Conservation (phyloP, 129 eudicot species). For the Escallonia herrerae region DNA sequence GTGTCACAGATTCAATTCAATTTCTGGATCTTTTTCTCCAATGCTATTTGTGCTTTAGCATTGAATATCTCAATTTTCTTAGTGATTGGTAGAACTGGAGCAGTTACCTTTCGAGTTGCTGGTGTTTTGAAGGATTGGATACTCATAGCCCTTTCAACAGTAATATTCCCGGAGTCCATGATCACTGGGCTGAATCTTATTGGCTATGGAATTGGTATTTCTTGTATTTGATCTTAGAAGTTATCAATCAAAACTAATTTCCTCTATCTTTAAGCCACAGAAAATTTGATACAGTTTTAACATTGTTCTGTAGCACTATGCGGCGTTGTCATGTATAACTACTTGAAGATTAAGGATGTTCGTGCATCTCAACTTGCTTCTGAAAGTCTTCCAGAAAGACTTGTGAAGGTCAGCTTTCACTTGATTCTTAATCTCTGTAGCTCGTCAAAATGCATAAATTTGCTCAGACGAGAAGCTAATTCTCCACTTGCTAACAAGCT, state of each 20-base stretch:
- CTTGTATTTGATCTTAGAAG: background rate
- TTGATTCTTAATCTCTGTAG: background rate
- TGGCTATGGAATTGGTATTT: conserved; percentile 85
- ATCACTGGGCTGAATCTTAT: conserved; percentile 84
- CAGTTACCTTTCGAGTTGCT: conserved; percentile 95
- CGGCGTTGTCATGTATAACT: conserved; percentile 93
- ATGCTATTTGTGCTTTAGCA: conserved; percentile 86
- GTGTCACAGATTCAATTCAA: conserved; percentile 79
- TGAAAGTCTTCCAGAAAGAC: conserved; percentile 63
- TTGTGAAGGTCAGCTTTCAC: conserved; percentile 50
- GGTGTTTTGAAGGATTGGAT: conserved; percentile 98
- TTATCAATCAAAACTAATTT: background rate
- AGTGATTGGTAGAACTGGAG: conserved; percentile 98
- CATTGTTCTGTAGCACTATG: conserved; percentile 53
- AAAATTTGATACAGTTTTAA: background rate
- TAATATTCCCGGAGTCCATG: conserved; percentile 82
- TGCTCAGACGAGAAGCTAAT: background rate
- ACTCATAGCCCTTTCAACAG: conserved; percentile 94
- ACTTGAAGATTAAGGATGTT: conserved; percentile 85
- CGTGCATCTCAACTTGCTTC: conserved; percentile 54
- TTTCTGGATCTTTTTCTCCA: conserved; percentile 91
- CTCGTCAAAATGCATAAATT: background rate
- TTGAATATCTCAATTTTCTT: conserved; percentile 88
- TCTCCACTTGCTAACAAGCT: background rate
- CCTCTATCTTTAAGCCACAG: background rate